Base-by-base conservation (phyloP, 2,329 filamentous ascomycete species). In the Huntiella abstrusa region DNA sequence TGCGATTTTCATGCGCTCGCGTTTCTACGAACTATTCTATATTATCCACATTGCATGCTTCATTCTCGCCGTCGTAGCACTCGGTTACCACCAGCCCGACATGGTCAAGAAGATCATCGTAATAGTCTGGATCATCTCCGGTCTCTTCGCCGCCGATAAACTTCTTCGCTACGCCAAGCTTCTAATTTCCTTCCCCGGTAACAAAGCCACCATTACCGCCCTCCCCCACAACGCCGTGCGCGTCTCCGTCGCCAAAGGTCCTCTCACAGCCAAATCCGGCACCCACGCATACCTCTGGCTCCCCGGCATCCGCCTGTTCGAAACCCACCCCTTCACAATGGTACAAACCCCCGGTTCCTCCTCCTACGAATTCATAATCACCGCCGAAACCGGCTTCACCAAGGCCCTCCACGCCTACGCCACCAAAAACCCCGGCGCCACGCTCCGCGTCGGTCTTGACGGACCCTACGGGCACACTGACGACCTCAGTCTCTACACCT, bases 231-330 rank as follows among this genome's bases (percentile, higher is more conserved):
- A 70, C 3, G 71, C 65, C 42, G 75, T 71, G 13, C 67, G 70
- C 34, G 64, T 77, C n/a, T 62, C 66, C 0, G 58, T 77, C 32
- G 59, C 63, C 43, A 70, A 71, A 55, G 63, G 66, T 2, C 66
- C 68, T 1, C 50, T 63, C 0, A 57, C 60, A 2, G 67, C 68
- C 1, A 56, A 60, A 2, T 65, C 75, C 0, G 75, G 74, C 1
- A 70, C 71, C 51, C 76, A 81, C 54, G 73, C 71, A 53, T 79
- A 77, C 54, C 57, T 80, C 28, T 80, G 73, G 73, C 67, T 80
- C 5, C 77, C 76, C 0, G 60, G 60, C 4, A 65, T 80, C 41
- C 68, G 75, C 7, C 52, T 61, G 1, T 60, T 70, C 13, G 71
- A 80, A 57, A 74, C 69, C 2, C 77, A 81, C 51, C 75, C 75